A percentile compares a stretch with the other conserved stretches of the same genome.
Conservation (phyloP, 176 grass and related monocot species). For the Carex kokanica region DNA sequence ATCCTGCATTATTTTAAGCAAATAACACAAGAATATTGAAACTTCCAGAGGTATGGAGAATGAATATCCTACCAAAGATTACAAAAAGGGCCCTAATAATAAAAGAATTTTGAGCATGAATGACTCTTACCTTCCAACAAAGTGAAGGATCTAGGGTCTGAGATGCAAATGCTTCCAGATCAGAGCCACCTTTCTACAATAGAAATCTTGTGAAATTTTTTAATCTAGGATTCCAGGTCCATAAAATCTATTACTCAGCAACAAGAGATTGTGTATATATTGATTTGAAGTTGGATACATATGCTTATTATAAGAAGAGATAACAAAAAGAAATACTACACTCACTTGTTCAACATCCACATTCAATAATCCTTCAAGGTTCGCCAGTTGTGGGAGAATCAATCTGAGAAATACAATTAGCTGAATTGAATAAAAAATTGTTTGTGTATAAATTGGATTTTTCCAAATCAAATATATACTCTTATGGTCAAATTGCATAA, state of each 20-base stretch:
- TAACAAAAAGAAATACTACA: conserved; percentile 24
- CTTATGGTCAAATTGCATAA: neutral
- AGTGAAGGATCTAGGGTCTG: conserved; percentile 66
- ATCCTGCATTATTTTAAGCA: conserved; percentile 12
- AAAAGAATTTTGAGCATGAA: neutral
- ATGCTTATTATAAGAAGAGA: neutral
- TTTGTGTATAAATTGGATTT: neutral
- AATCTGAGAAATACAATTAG: conserved; percentile 38
- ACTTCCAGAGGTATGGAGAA: neutral
- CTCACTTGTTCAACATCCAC: conserved; percentile 39
- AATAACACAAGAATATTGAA: neutral
- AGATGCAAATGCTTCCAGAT: conserved; percentile 43
- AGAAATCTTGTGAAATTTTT: neutral
- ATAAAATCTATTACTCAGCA: conserved; percentile 2
- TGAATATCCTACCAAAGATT: neutral
- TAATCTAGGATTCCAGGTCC: neutral
- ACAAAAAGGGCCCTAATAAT: conserved; percentile 6
- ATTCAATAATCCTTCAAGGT: conserved; percentile 59
- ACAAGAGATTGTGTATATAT: neutral
- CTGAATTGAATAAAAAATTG: neutral
- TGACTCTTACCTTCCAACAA: conserved; percentile 62
- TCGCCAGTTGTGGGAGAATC: conserved; percentile 30
- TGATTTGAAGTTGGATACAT: conserved; percentile 4
- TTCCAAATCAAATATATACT: neutral
- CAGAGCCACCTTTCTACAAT: conserved; percentile 52